phyloP scores from a whole-genome alignment of 257 asterid genomes.

The Nicotiana benthamiana region DNA sequence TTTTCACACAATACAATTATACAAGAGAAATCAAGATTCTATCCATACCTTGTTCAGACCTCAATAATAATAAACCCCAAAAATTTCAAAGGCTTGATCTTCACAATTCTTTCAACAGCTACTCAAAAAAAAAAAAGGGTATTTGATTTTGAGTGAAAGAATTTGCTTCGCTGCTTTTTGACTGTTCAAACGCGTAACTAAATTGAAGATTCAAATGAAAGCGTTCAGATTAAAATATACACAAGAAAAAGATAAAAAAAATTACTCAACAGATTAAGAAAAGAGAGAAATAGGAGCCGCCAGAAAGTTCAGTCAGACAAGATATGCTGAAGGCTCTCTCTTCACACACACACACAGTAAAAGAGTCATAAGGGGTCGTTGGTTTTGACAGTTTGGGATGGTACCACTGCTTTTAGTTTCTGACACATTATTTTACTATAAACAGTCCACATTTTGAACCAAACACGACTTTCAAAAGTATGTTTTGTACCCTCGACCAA shows the following conservation, averaged over 20 bases:
- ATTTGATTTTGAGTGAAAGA: neutral
- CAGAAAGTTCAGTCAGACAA: neutral
- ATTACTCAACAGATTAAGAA: neutral
- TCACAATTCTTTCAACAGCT: neutral
- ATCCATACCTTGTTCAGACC: neutral
- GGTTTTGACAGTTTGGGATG: too few relatives aligned
- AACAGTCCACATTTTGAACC: too few relatives aligned
- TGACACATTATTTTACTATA: too few relatives aligned
- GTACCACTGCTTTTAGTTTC: too few relatives aligned
- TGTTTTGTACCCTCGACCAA: too few relatives aligned
- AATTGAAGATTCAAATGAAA: neutral
- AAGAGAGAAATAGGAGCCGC: neutral
- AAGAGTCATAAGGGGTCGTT: too few relatives aligned
- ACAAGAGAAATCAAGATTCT: neutral
- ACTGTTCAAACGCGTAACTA: neutral
- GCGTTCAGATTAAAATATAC: too few relatives aligned
- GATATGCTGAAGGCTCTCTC: slow-evolving; percentile 3
- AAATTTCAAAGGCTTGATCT: neutral
- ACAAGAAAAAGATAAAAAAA: neutral
- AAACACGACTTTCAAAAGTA: too few relatives aligned
- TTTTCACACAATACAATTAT: slow-evolving; percentile 12
- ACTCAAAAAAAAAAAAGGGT: too few relatives aligned
- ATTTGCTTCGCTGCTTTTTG: neutral
- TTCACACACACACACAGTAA: too few relatives aligned
- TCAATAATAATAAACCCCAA: neutral